Conservation (phyloP, 1,139 yeast species). For the Yamadazyma siamensis region DNA sequence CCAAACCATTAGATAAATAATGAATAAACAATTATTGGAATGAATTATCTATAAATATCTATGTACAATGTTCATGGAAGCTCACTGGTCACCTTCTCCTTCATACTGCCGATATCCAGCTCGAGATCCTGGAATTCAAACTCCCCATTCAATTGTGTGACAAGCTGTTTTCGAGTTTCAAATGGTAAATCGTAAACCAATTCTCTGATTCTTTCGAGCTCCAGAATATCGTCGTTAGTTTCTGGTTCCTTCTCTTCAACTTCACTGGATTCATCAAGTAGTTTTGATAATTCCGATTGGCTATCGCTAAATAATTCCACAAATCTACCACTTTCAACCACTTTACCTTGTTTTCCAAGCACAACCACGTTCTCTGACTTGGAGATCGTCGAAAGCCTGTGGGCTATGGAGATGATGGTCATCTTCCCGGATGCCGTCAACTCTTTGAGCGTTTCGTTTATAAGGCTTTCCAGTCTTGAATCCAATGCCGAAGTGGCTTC, state of each 20-base stretch:
- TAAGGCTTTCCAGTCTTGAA: constrained; percentile 65
- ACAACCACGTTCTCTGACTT: constrained; percentile 58
- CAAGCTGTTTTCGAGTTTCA: constrained; percentile 30
- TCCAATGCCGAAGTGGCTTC: constrained; percentile 83
- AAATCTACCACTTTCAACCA: constrained; percentile 41
- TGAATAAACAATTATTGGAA: background rate
- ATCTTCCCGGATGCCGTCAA: constrained; percentile 56
- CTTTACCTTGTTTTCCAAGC: constrained; percentile 42
- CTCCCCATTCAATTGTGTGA: constrained; percentile 27
- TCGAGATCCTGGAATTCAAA: constrained; percentile 20
- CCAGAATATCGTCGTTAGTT: constrained; percentile 14
- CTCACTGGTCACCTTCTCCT: constrained; percentile 9
- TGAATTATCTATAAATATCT: constrained; percentile 2
- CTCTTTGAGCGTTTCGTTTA: constrained; percentile 57
- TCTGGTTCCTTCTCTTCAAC: constrained; percentile 6
- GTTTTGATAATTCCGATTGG: constrained; percentile 40
- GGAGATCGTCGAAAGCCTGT: constrained; percentile 75
- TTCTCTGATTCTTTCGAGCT: constrained; percentile 28
- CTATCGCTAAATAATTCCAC: constrained; percentile 42
- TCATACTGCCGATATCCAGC: constrained; percentile 4
- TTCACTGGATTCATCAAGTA: constrained; percentile 37
- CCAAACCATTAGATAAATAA: constrained; percentile 23
- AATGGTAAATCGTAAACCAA: constrained; percentile 39
- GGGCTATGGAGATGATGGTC: constrained; percentile 91
- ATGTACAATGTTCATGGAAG: constrained; percentile 1